phyloP scores from a whole-genome alignment of 176 grass and related monocot species.

The Eragrostis nindensis region DNA sequence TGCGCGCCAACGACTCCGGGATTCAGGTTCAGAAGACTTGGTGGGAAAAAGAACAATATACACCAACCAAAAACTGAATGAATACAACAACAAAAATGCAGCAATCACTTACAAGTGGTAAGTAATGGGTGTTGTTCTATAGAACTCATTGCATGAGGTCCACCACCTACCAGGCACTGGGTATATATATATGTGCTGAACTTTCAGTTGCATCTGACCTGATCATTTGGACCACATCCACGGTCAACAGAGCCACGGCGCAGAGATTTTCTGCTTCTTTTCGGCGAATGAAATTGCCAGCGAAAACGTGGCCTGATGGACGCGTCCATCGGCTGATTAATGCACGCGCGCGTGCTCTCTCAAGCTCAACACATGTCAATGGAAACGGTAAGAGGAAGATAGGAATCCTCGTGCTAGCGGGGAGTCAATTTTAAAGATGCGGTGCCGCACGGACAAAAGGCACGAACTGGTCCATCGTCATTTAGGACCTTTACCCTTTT shows the following conservation, averaged over 20 bases:
- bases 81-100: not conserved
- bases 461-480: not conserved
- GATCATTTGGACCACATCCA: not conserved
- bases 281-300: not conserved
- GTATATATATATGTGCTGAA: not conserved
- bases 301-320: no score
- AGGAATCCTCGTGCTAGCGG: conserved; percentile 29
- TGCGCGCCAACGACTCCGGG: not conserved
- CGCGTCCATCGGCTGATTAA: not conserved
- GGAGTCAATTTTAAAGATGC: conserved; percentile 19
- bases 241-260: not conserved
- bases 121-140: no score
- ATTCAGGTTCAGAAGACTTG: not conserved
- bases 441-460: not conserved
- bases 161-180: not conserved
- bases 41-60: not conserved
- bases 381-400: not conserved
- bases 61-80: not conserved
- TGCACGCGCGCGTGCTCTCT: not conserved
- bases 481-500: no score
- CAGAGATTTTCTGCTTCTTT: no score
- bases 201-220: not conserved
- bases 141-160: not conserved
- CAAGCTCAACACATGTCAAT: not conserved
- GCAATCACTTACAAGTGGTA: not conserved